Evolutionary conservation across 169 alveolate species (phyloP).

Genomic region (Eimeria brunetti): DNA sequence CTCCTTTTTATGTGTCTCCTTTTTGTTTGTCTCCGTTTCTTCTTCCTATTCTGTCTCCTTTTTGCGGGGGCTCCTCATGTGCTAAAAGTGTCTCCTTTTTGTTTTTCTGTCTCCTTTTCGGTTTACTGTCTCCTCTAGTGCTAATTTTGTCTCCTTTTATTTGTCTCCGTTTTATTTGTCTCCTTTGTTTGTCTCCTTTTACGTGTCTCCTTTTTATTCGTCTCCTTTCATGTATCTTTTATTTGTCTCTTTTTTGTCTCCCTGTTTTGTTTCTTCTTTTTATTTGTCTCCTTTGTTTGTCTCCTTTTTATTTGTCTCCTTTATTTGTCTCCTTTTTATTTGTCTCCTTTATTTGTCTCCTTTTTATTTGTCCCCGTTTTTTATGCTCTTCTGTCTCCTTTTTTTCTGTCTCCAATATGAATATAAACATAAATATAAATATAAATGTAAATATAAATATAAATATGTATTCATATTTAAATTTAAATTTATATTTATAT

Average conservation of each 20-base stretch:
- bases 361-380: background rate
- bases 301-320: too few species aligned
- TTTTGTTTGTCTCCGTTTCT: background rate
- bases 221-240: background rate
- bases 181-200: background rate
- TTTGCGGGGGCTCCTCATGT: too few species aligned
- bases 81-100: background rate
- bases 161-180: background rate
- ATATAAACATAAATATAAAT: too few species aligned
- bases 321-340: too few species aligned
- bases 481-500: too few species aligned
- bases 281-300: too few species aligned
- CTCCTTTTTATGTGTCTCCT: too few species aligned
- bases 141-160: too few species aligned
- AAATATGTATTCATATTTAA: too few species aligned
- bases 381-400: background rate
- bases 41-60: background rate
- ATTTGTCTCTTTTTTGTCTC: background rate
- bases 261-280: background rate
- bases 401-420: background rate
- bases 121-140: background rate
- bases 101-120: background rate
- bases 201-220: background rate
- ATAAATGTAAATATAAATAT: too few species aligned
- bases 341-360: too few species aligned